phyloP scores from a whole-genome alignment of 169 alveolate species.

The Plasmodium gaboni region DNA sequence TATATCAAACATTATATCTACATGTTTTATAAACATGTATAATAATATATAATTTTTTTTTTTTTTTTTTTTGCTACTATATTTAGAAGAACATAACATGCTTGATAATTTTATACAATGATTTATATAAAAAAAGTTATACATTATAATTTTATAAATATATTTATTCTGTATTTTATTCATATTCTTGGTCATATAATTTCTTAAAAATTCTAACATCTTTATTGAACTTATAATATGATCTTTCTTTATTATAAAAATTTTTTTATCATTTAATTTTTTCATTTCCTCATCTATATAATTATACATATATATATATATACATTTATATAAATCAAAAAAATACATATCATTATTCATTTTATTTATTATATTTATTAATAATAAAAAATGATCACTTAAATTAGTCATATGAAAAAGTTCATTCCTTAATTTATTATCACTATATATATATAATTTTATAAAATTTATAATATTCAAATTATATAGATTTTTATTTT shows the following conservation, averaged over 20 bases:
- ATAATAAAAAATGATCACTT: constrained; percentile 15
- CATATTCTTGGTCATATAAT: constrained; percentile 7
- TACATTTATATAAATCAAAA: constrained; percentile 28
- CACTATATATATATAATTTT: constrained; percentile 28
- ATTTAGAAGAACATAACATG: background rate
- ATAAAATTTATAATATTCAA: constrained; percentile 22
- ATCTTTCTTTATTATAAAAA: constrained; percentile 21
- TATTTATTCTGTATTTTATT: constrained; percentile 28
- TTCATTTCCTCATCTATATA: background rate
- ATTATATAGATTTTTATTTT: background rate
- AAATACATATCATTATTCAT: constrained; percentile 1
- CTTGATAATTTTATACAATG: too few species aligned
- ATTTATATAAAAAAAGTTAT: constrained; percentile 37
- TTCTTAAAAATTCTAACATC: constrained; percentile 7
- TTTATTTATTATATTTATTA: constrained; percentile 1
- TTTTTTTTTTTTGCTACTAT: background rate
- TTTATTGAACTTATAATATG: background rate
- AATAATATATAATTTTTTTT: background rate
- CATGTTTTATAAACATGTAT: too few species aligned
- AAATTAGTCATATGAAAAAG: constrained; percentile 4
- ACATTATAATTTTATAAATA: constrained; percentile 20
- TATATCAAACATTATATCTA: too few species aligned
- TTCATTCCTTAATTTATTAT: constrained; percentile 10
- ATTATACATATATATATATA: constrained; percentile 4
- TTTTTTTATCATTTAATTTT: constrained; percentile 1